A percentile compares a stretch with the other conserved stretches of the same genome.
phyloP scores from a whole-genome alignment of 352 stramenopile genomes.

The Phytophthora crassamura region DNA sequence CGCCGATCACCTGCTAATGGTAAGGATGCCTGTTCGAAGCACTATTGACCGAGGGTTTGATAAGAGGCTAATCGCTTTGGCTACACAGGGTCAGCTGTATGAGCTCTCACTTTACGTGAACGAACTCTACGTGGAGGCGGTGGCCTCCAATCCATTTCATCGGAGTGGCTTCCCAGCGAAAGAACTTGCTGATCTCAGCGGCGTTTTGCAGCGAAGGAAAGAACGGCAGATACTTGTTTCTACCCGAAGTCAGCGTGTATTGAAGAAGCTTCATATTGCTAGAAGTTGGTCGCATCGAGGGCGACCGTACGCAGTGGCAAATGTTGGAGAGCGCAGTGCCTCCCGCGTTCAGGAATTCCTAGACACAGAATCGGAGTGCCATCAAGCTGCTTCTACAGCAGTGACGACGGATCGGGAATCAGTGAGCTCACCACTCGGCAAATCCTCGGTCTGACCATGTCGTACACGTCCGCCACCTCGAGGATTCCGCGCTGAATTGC shows the following conservation, averaged over 20 bases:
- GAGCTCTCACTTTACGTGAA: constrained; percentile 43
- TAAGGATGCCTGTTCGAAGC: constrained; percentile 13
- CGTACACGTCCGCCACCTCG: too few species aligned
- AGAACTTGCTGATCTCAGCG: constrained; percentile 32
- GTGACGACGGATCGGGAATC: constrained; percentile 14
- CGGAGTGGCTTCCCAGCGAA: constrained; percentile 16
- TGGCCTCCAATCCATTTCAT: constrained; percentile 55
- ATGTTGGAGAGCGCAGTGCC: background rate
- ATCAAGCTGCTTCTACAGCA: constrained; percentile 1
- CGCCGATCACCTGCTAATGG: constrained; percentile 36
- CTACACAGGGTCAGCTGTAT: constrained; percentile 42
- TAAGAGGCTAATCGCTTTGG: background rate
- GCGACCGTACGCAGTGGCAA: constrained; percentile 7
- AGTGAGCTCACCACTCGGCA: background rate
- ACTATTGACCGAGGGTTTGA: too few species aligned
- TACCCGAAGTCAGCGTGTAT: constrained; percentile 37
- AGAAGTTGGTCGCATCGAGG: constrained; percentile 23
- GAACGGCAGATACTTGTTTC: constrained; percentile 46
- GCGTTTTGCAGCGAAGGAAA: constrained; percentile 38
- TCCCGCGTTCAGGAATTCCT: constrained; percentile 11
- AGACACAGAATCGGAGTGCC: constrained; percentile 5
- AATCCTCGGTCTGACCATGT: too few species aligned
- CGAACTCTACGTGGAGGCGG: constrained; percentile 57
- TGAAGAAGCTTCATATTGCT: constrained; percentile 47
- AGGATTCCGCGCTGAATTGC: too few species aligned